Conservation (phyloP, 176 grass and related monocot species). For the Pontederia crassipes region DNA sequence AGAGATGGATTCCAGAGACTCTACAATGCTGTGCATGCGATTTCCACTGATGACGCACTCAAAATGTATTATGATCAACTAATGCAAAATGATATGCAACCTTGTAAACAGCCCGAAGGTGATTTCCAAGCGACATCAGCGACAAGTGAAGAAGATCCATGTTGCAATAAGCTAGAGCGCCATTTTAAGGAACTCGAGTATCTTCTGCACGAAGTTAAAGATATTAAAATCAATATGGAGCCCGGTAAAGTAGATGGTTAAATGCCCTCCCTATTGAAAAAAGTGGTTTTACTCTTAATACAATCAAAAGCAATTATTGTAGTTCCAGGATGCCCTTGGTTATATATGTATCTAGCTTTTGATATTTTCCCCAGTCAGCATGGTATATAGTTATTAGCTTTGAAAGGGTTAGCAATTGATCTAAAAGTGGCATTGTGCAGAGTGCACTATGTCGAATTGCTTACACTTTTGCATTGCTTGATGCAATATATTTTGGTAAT, state of each 20-base stretch:
- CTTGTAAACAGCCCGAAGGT: background rate
- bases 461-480: no score
- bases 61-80: slow-evolving; percentile 42
- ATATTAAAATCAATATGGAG: slow-evolving; percentile 37
- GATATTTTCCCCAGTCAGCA: no score
- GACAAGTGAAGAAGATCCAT: background rate
- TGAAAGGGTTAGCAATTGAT: no score
- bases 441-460: no score
- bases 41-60: slow-evolving; percentile 38
- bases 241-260: background rate
- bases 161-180: slow-evolving; percentile 32
- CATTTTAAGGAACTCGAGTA: slow-evolving; percentile 34
- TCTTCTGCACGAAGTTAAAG: slow-evolving; percentile 32
- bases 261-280: no score
- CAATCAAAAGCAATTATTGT: no score
- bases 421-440: no score
- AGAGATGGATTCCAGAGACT: slow-evolving; percentile 32
- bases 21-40: slow-evolving; percentile 31
- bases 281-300: no score
- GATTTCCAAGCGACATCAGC: slow-evolving; percentile 17
- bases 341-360: no score
- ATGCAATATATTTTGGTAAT: no score
- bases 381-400: no score
- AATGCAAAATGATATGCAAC: slow-evolving; percentile 7
- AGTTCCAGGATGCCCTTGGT: no score